Base-by-base conservation (phyloP, 2,329 filamentous ascomycete genomes). In the Sporothrix protearum region DNA sequence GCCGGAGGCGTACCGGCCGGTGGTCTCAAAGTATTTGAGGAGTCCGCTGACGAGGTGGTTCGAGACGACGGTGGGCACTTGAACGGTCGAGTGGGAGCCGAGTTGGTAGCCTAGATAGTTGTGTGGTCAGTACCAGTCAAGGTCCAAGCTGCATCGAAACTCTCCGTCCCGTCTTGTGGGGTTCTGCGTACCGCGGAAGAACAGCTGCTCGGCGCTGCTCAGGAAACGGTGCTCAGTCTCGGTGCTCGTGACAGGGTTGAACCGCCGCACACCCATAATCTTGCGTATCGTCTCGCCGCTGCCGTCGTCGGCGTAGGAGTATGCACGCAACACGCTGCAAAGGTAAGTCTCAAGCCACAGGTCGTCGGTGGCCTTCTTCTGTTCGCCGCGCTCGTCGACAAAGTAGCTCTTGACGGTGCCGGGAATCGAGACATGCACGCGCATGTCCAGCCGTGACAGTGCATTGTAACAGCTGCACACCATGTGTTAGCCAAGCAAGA, bases 231-330 rank as follows among this genome's bases (percentile, higher is more conserved):
- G 96, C 81, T 99, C 96, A 73, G 93, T 94, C 80, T 99, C 96
- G n/a, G 96, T 98, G 80, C 92, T 98, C 64, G 94, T 97, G 73
- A 99, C 93, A 0, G 96, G 96, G 79, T 99, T 99, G 86, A 99
- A 98, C 74, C 96, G 89, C 76, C 96, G 88, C 68, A 98, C 94
- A n/a, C 95, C 96, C 79, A 98, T 92, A 73, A 99, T 97, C 83
- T 96, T 97, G 81, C 96, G 92, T 79, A 98, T 97, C 0, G 92
- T 92, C 77, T 97, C 95, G 70, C 95, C 95, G 71, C 92, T 96
- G 59, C 95, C 95, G 80, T 97, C 92, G 79, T 99, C 95, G 67
- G 96, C 96, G 79, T 99, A 99, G 0, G 93, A 95, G 81, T 98
- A 99, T 73, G 96, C 94, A 77, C 96, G 88, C 74, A 99, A 83